Evolutionary conservation across 306 rosid genomes (phyloP), one percentile per base, ranked within the genome.

Genomic region (Castanea crenata): DNA sequence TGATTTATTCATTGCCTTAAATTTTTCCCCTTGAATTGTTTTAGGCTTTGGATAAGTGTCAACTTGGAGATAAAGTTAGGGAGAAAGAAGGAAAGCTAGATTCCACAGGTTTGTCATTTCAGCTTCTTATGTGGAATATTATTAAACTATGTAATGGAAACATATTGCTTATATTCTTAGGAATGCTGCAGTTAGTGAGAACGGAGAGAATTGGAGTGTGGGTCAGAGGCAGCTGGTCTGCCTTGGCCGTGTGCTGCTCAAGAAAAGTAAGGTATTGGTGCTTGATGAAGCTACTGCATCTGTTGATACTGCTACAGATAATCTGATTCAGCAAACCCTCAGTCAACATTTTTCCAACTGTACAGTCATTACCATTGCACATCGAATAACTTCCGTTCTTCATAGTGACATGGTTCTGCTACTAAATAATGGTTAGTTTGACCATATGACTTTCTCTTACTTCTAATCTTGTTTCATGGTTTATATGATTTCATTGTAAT

Each of bases 141-240:
- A 1, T 3, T 11, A 6, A 54, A 67, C n/a, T 3, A 44, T n/a
- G 11, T 12, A 51, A 46, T 41, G 58, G 32, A 74, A 41, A 20
- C 59, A 5, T 54, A 23, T 72, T 81, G 51, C 78, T 79, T 51
- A 75, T 73, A 62, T 73, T 46, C 16, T 58, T 54, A 32, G 69
- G 64, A 82, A 32, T 84, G 34, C 2, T 89, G 77, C 73, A 94
- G 98, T 92, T 54, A 79, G 54, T 8, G 97, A 94, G 84, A 94
- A 89, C 54, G 98, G 97, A 81, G 97, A 94, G 83, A 94, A 94
- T 64, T 94, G 98, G 98, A 92, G 98, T 73, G 89, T 94, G 97
- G 98, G 97, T 67, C 97, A 92, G 91, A 92, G 97, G 88, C 97
- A 94, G 61, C 83, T 92, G 77, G 98, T 94, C 15, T 92, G 97